A percentile compares a stretch with the other conserved stretches of the same genome.
Evolutionary conservation across 345 rosid species (phyloP).

Genomic region (Lenwebbia sp.): DNA sequence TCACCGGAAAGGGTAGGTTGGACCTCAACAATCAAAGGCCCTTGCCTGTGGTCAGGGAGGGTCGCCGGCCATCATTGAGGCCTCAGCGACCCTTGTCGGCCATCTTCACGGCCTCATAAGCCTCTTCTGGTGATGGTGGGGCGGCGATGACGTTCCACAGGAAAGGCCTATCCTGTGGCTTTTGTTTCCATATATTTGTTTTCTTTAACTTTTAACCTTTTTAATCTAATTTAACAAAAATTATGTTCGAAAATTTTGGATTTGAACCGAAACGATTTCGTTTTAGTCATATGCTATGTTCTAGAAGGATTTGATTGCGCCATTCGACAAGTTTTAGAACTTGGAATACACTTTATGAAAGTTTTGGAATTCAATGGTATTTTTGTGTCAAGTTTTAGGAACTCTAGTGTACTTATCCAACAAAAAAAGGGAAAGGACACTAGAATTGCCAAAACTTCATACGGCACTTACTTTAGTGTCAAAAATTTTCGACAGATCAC

Average conservation of each 20-base stretch:
- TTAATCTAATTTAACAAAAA: neutral
- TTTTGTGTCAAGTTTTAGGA: neutral
- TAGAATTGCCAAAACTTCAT: neutral
- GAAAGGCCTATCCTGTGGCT: neutral
- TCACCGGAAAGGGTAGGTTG: neutral
- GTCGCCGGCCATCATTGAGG: neutral
- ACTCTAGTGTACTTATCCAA: neutral
- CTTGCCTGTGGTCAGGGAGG: neutral
- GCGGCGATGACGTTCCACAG: rapidly evolving
- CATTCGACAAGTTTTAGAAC: neutral
- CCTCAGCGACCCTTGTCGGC: rapidly evolving
- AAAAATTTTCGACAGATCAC: rapidly evolving
- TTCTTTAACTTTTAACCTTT: neutral
- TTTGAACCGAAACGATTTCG: neutral
- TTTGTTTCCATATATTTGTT: neutral
- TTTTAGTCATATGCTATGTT: neutral
- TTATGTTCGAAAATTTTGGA: neutral
- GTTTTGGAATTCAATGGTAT: rapidly evolving
- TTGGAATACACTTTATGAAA: neutral
- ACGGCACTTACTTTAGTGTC: rapidly evolving
- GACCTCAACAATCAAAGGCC: rapidly evolving
- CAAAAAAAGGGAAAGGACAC: neutral
- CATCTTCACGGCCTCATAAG: neutral
- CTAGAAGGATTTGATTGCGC: neutral
- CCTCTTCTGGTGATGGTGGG: neutral